A percentile compares a stretch with the other conserved stretches of the same genome.
Conservation (phyloP, 345 rosid genomes). For the Salix koriyanagi region DNA sequence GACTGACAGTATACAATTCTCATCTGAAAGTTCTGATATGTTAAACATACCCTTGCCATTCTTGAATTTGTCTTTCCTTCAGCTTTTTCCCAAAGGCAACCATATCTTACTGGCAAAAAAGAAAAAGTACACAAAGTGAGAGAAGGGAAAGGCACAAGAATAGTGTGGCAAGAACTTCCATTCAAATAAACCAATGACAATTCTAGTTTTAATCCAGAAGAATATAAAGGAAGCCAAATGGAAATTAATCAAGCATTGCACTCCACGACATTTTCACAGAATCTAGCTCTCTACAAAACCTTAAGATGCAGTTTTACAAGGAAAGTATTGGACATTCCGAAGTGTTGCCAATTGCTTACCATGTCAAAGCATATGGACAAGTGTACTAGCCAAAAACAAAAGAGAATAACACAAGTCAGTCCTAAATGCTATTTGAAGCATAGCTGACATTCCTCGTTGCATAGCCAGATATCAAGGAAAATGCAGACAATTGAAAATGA, state of each 20-base stretch:
- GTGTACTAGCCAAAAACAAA: background rate
- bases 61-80: slow-evolving; percentile 78
- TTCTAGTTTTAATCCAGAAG: background rate
- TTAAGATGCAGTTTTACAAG: background rate
- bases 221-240: background rate
- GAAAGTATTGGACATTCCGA: background rate
- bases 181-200: background rate
- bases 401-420: background rate
- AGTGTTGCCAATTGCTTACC: background rate
- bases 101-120: slow-evolving; percentile 43
- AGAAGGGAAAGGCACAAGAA: slow-evolving; percentile 12
- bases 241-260: background rate
- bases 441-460: background rate
- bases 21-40: too few species aligned
- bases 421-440: background rate
- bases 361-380: background rate
- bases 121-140: background rate
- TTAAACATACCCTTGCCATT: slow-evolving; percentile 91
- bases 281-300: background rate
- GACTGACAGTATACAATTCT: too few species aligned
- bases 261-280: background rate
- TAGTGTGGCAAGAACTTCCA: background rate
- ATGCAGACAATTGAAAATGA: background rate
- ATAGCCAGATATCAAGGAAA: background rate
- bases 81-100: slow-evolving; percentile 88